phyloP scores from a whole-genome alignment of 768 basidiomycete genomes.

The Hydnum rufescens region DNA sequence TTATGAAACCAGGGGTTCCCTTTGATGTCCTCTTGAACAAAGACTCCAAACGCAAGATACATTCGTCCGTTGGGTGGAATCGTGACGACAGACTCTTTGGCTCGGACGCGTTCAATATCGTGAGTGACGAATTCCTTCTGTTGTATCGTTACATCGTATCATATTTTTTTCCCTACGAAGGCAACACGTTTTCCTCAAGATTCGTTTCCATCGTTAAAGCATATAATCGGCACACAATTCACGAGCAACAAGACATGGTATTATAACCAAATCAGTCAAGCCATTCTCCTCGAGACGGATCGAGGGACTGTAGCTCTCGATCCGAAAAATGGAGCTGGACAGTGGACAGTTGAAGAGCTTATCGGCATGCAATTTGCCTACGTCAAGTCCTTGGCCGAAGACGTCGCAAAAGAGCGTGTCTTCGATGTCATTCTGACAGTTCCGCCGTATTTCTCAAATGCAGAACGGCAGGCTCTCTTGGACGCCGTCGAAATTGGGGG shows the following conservation, averaged over 20 bases:
- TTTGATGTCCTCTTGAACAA: conserved; percentile 94
- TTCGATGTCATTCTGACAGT: conserved; percentile 69
- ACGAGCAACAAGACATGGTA: conserved; percentile 28
- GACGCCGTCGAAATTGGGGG: conserved; percentile 90
- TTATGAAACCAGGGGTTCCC: conserved; percentile 84
- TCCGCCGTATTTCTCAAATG: conserved; percentile 76
- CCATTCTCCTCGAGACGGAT: conserved; percentile 30
- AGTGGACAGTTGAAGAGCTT: conserved; percentile 78
- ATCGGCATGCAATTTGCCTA: conserved; percentile 88
- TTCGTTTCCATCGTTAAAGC: conserved; percentile 71
- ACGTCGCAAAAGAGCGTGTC: conserved; percentile 47
- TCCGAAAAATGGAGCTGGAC: conserved; percentile 24
- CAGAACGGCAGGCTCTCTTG: conserved; percentile 75
- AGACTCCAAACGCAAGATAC: conserved; percentile 92
- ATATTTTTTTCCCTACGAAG: conserved; percentile 22
- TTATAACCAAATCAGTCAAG: conserved; percentile 28
- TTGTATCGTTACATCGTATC: not conserved
- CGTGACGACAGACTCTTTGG: conserved; percentile 72
- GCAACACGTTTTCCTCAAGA: conserved; percentile 82
- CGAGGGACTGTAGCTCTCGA: conserved; percentile 39
- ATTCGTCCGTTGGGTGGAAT: conserved; percentile 81
- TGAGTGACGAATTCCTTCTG: conserved; percentile 26
- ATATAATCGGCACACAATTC: conserved; percentile 44
- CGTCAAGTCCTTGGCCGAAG: conserved; percentile 72
- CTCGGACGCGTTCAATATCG: conserved; percentile 70